These are phyloP conservation scores for Gilbertella persicaria DNA, from an alignment of 371 early-diverging fungal species.

Conservation along the genomic window DNA sequence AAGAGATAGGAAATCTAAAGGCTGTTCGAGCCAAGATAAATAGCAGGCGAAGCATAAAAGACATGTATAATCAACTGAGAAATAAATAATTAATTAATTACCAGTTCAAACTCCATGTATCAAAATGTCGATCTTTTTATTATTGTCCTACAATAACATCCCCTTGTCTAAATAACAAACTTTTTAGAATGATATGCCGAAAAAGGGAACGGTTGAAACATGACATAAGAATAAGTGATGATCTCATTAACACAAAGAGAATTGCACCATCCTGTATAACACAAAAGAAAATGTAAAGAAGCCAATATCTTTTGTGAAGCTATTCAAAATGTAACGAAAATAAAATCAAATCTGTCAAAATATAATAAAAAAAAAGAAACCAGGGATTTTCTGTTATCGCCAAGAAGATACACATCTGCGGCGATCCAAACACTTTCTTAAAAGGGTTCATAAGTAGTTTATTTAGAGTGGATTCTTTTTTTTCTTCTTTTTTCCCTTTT, in stretches of 20 bases:
- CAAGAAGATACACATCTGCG: no score
- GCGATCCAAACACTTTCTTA: no score
- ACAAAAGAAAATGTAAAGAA: background rate
- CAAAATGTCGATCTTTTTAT: background rate
- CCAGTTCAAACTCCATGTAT: background rate
- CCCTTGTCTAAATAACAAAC: background rate
- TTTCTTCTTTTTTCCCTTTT: conserved; percentile 1
- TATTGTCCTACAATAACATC: background rate
- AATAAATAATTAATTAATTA: background rate
- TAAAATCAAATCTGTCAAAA: no score
- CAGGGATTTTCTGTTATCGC: no score
- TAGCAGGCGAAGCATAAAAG: conserved; percentile 15
- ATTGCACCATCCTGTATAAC: background rate
- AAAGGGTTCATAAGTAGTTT: no score
- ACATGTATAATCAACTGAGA: conserved; percentile 18
- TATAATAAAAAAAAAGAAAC: no score
- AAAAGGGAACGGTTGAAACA: conserved; percentile 3
- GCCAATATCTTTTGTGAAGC: no score
- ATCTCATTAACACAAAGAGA: conserved; percentile 4
- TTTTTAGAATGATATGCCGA: no score
- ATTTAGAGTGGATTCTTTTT: no score
- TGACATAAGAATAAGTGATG: conserved; percentile 7
- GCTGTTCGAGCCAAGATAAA: conserved; percentile 13
- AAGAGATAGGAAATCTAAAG: conserved; percentile 5
- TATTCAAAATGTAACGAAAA: no score